Base-by-base conservation (phyloP, 2,329 filamentous ascomycete genomes). In the Chaetoscypha palmicola region DNA sequence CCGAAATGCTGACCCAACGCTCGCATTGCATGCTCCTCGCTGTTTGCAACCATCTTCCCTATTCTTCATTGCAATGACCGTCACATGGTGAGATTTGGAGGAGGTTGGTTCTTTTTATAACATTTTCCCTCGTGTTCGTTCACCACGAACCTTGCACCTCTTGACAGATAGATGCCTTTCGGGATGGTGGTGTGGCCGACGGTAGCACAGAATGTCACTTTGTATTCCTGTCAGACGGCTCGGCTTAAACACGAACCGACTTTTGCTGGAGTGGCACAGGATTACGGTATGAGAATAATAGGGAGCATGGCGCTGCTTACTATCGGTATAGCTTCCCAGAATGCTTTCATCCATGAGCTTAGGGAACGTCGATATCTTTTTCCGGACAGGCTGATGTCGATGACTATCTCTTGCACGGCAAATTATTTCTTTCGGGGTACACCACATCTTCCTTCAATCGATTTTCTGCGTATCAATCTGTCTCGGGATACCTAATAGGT, bases 401-500 rank as follows among this genome's bases (percentile, higher is more conserved):
- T 43, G 16, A 16, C 28, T 7, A 20, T 23, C 30, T 21, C 5
- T 10, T 7, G 37, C 22, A 36, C 40, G 32, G 40, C 31, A 43
- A 30, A 36, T 36, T 20, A 30, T 37, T 36, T 10, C 28, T 7
- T 22, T 43, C 11, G 33, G 41, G 23, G 23, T 37, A 20, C 41
- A 44, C 41, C 16, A 33, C 24, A 16, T 24, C 14, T 19, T 38
- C 34, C 30, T 17, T 24, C 3, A 11, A 19, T 35, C 39, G 22
- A 16, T 23, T 14, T 33, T 10, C 35, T 38, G 26, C 41, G 34
- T 4, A 36, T 4, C 17, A 43, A 22, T 38, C 34, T 31, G 24
- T 16, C 33, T 43, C 41, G 41, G 41, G 34, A 43, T 43, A 38
- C 41, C 41, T n/a, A 43, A 38, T 28, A 22, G 5, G 35, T 32